Percentiles rank a stretch among this genome's conserved stretches.
These are phyloP conservation scores for Podospora comata DNA, from an alignment of 495 filamentous ascomycete genomes.

Conservation along the genomic window DNA sequence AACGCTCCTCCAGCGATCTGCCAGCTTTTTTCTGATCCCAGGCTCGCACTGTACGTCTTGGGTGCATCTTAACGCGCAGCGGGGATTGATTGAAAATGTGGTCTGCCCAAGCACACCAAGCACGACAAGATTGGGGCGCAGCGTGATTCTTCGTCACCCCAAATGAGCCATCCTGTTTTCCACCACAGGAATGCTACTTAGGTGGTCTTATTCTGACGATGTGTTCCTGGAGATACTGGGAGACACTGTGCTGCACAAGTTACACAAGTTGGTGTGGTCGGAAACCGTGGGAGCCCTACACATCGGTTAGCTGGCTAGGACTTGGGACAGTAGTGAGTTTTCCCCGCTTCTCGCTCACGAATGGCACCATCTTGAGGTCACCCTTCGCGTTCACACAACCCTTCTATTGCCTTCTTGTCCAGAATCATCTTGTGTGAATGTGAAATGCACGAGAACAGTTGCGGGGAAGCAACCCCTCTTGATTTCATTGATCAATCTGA, in stretches of 20 bases:
- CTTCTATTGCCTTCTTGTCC: neutral
- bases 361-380: neutral
- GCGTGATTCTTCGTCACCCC: neutral
- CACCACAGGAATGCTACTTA: neutral
- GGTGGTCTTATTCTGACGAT: neutral
- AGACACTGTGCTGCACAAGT: too few species aligned
- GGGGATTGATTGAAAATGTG: constrained; percentile 8
- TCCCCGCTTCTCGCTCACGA: neutral
- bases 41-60: constrained; percentile 14
- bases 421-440: neutral
- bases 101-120: neutral
- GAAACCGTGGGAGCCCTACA: neutral
- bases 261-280: too few species aligned
- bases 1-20: neutral
- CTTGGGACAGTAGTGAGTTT: neutral
- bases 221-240: neutral
- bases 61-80: constrained; percentile 7
- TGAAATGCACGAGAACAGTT: neutral
- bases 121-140: constrained; percentile 3
- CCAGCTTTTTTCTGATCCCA: neutral
- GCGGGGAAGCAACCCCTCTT: neutral
- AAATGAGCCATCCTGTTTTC: neutral
- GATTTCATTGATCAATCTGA: neutral
- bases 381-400: neutral
- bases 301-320: neutral